phyloP scores from a whole-genome alignment of 192 early-diverging fungal genomes.

The Diversispora epigaea region DNA sequence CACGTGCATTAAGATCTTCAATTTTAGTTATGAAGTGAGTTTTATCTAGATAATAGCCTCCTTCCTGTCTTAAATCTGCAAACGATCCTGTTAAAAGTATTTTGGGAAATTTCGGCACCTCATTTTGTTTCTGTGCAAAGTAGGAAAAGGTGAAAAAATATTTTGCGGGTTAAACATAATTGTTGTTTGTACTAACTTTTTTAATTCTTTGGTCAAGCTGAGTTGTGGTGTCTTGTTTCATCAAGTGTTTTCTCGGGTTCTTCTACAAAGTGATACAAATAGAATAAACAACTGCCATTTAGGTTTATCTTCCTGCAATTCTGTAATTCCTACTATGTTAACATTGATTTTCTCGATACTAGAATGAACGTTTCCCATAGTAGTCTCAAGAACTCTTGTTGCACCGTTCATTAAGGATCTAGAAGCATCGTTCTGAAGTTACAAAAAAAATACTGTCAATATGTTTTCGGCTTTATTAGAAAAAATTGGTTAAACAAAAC shows the following conservation, averaged over 20 bases:
- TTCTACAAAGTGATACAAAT: constrained; percentile 19
- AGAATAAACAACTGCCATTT: constrained; percentile 28
- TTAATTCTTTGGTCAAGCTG: no score
- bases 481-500: constrained; percentile 30
- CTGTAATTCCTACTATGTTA: constrained; percentile 19
- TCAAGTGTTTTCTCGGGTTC: constrained; percentile 31
- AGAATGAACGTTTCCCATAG: constrained; percentile 8
- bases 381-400: constrained; percentile 22
- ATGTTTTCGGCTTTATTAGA: constrained; percentile 15
- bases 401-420: constrained; percentile 12
- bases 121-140: no score
- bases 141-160: no score
- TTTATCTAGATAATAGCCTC: background rate
- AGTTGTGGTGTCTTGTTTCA: no score
- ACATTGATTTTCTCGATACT: constrained; percentile 24
- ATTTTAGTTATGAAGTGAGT: no score
- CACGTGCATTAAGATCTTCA: no score
- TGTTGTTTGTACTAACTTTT: no score
- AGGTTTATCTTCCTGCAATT: constrained; percentile 15
- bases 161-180: no score
- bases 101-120: background rate
- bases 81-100: constrained; percentile 19
- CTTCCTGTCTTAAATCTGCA: background rate
- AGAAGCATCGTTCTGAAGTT: constrained; percentile 12
- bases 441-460: constrained; percentile 32